These are phyloP conservation scores for Microsporum audouinii DNA, from an alignment of 2,329 filamentous ascomycete species.

Conservation along the genomic window DNA sequence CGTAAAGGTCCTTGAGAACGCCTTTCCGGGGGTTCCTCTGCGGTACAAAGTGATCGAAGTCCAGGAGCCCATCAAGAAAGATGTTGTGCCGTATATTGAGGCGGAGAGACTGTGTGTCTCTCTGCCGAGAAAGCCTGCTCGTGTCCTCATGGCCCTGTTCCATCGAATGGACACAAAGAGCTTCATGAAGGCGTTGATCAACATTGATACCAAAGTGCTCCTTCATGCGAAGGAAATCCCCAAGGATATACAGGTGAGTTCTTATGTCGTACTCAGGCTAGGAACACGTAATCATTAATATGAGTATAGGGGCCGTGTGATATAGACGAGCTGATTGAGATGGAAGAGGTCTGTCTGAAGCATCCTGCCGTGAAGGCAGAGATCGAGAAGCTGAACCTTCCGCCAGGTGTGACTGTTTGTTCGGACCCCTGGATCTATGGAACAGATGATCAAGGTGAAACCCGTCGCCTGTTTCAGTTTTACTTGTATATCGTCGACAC, in stretches of 20 bases:
- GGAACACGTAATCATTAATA: background rate
- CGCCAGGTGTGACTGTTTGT: conserved; percentile 45
- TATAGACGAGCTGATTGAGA: conserved; percentile 47
- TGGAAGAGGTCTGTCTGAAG: conserved; percentile 46
- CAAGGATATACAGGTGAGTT: conserved; percentile 36
- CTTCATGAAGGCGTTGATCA: conserved; percentile 34
- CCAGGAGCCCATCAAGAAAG: conserved; percentile 51
- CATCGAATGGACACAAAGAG: conserved; percentile 31
- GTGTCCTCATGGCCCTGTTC: conserved; percentile 44
- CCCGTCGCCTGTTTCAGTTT: conserved; percentile 30
- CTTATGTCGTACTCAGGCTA: background rate
- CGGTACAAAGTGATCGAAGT: conserved; percentile 57
- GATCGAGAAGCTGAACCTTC: conserved; percentile 48
- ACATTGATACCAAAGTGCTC: conserved; percentile 27
- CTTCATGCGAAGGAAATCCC: conserved; percentile 34
- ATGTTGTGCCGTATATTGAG: conserved; percentile 49
- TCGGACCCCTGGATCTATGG: conserved; percentile 62
- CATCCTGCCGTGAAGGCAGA: conserved; percentile 48
- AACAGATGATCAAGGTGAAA: conserved; percentile 30
- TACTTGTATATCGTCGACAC: conserved; percentile 51
- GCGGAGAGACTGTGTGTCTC: conserved; percentile 46
- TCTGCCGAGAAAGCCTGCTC: conserved; percentile 41
- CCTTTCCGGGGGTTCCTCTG: conserved; percentile 28
- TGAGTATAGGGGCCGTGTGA: conserved; percentile 44
- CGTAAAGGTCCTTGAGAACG: conserved; percentile 27